Percentiles rank a stretch among this genome's conserved stretches.
These are phyloP conservation scores for Pisolithus tinctorius DNA, from an alignment of 768 basidiomycete genomes.

Conservation along the genomic window DNA sequence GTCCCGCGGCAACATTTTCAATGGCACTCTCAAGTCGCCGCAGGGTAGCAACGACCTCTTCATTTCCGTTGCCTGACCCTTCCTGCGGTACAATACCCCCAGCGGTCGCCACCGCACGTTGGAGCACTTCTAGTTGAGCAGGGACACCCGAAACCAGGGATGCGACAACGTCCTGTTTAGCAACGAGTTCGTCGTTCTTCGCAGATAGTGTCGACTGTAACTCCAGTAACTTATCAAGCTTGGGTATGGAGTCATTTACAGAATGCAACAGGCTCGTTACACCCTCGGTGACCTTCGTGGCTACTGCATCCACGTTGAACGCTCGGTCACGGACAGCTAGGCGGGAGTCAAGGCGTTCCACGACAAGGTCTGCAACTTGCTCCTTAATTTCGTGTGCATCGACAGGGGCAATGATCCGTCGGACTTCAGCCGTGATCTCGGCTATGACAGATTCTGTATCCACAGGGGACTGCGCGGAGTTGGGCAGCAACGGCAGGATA, in stretches of 20 bases:
- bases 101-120: constrained; percentile 35
- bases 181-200: constrained; percentile 31
- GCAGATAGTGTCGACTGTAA: constrained; percentile 36
- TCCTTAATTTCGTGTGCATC: constrained; percentile 87
- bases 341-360: constrained; percentile 77
- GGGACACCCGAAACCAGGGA: constrained; percentile 44
- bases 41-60: constrained; percentile 30
- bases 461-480: constrained; percentile 28
- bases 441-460: constrained; percentile 53
- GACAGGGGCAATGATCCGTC: constrained; percentile 63
- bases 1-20: constrained; percentile 44
- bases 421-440: constrained; percentile 62
- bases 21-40: constrained; percentile 41
- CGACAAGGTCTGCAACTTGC: constrained; percentile 82
- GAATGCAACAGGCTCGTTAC: constrained; percentile 41
- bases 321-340: constrained; percentile 71
- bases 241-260: constrained; percentile 31
- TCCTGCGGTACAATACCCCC: constrained; percentile 13
- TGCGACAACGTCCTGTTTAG: constrained; percentile 35
- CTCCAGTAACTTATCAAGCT: constrained; percentile 35
- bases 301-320: constrained; percentile 55
- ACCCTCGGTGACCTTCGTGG: constrained; percentile 48
- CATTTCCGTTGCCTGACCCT: constrained; percentile 10
- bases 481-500: constrained; percentile 59
- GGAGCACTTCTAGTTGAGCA: constrained; percentile 35